phyloP scores from a whole-genome alignment of 2,329 filamentous ascomycete species.

The Metarhizium album region DNA sequence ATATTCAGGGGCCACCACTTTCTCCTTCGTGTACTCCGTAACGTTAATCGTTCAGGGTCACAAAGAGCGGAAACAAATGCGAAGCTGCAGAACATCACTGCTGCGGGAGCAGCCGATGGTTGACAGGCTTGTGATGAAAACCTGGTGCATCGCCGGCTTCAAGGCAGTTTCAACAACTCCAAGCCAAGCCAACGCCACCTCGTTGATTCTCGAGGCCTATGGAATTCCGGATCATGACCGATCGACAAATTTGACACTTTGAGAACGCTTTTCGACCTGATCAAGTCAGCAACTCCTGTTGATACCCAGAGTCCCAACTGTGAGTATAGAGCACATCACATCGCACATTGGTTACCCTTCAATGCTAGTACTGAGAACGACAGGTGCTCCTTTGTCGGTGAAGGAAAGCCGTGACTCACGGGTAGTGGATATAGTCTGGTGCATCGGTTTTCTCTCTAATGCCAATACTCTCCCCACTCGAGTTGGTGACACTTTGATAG shows the following conservation, averaged over 20 bases:
- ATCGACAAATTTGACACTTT: neutral
- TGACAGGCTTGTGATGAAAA: neutral
- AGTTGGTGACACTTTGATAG: neutral
- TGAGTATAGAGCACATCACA: neutral
- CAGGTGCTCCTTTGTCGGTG: neutral
- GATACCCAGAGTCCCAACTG: neutral
- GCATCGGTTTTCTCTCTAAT: neutral
- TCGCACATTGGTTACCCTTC: neutral
- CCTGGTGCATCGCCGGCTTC: neutral
- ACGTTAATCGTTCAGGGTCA: no score
- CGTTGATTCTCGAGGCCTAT: neutral
- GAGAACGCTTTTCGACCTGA: neutral
- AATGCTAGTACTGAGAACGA: neutral
- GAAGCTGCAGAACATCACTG: conserved; percentile 4
- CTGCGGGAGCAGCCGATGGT: conserved; percentile 1
- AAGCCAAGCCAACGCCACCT: neutral
- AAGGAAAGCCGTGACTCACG: neutral
- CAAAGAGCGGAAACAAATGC: neutral
- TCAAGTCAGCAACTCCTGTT: neutral
- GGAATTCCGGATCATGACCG: neutral
- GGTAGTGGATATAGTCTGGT: neutral
- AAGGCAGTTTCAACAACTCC: neutral
- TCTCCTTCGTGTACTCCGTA: neutral
- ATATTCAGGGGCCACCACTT: neutral
- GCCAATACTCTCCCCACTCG: neutral